These are phyloP conservation scores for Thielaviopsis punctulata DNA, from an alignment of 2,329 filamentous ascomycete species.

Conservation along the genomic window DNA sequence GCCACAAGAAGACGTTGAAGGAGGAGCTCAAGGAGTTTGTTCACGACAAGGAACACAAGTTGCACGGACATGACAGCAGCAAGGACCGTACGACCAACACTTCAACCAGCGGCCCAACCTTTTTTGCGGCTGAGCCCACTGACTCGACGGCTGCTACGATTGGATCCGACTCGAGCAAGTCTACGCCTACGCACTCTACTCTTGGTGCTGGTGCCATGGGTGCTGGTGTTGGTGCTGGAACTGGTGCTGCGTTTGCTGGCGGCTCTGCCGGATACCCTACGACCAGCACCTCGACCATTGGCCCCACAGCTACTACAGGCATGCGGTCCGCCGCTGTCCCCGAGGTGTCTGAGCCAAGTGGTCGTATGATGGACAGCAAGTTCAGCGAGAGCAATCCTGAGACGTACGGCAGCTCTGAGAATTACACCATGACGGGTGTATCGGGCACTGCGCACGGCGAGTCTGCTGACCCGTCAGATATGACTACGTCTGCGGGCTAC, in stretches of 20 bases:
- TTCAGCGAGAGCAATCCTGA: neutral
- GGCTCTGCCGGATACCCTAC: neutral
- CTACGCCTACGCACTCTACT: neutral
- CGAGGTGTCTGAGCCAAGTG: neutral
- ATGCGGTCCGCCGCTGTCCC: conserved; percentile 6
- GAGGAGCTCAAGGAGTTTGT: conserved; percentile 10
- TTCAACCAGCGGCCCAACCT: conserved; percentile 3
- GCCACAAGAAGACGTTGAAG: conserved; percentile 5
- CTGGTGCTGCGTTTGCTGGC: neutral
- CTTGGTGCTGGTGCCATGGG: neutral
- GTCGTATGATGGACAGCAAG: neutral
- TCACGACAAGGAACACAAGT: conserved; percentile 5
- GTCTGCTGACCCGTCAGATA: neutral
- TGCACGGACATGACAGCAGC: neutral
- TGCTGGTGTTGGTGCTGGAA: neutral
- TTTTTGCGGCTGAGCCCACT: conserved; percentile 3
- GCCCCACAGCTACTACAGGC: conserved; percentile 7
- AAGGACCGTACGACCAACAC: conserved; percentile 1
- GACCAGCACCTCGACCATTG: neutral
- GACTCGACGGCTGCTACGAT: conserved; percentile 3
- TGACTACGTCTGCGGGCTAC: conserved; percentile 1
- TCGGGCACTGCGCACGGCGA: neutral
- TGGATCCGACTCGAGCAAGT: conserved; percentile 2
- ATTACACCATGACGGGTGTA: conserved; percentile 4
- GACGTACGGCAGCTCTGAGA: neutral